These are phyloP conservation scores for Lantana camara DNA, from an alignment of 257 asterid genomes.

Conservation along the genomic window DNA sequence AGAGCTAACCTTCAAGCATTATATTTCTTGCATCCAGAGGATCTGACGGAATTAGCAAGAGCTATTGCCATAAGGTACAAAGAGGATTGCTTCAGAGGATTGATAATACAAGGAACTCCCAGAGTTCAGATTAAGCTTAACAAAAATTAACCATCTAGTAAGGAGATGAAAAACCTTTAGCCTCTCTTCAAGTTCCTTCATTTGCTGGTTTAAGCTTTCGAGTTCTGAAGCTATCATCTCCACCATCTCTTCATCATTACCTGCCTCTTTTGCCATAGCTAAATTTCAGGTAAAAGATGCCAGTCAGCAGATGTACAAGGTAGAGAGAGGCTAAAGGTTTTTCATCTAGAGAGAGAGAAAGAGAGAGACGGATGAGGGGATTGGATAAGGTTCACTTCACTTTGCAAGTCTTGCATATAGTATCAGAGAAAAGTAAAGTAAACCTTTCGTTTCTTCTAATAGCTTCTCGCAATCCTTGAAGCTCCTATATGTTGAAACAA, in stretches of 20 bases:
- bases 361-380: not conserved
- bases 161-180: constrained; percentile 62
- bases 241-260: constrained; percentile 80
- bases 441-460: constrained; percentile 90
- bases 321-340: too few relatives aligned
- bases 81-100: constrained; percentile 8
- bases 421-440: constrained; percentile 19
- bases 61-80: constrained; percentile 38
- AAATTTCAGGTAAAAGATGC: constrained; percentile 25
- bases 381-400: not conserved
- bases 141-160: constrained; percentile 8
- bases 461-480: constrained; percentile 86
- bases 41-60: constrained; percentile 85
- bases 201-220: constrained; percentile 58
- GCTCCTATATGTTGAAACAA: constrained; percentile 65
- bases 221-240: constrained; percentile 93
- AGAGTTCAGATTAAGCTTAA: constrained; percentile 16
- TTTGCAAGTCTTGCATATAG: constrained; percentile 1
- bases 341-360: too few relatives aligned
- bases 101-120: constrained; percentile 13
- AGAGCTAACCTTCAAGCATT: constrained; percentile 85
- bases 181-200: constrained; percentile 66
- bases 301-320: constrained; percentile 1
- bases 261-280: constrained; percentile 85
- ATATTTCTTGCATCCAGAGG: constrained; percentile 98